Evolutionary conservation across 805 yeast species (phyloP), one percentile per base, ranked within the genome.

Genomic region (Starmerella kuoi): DNA sequence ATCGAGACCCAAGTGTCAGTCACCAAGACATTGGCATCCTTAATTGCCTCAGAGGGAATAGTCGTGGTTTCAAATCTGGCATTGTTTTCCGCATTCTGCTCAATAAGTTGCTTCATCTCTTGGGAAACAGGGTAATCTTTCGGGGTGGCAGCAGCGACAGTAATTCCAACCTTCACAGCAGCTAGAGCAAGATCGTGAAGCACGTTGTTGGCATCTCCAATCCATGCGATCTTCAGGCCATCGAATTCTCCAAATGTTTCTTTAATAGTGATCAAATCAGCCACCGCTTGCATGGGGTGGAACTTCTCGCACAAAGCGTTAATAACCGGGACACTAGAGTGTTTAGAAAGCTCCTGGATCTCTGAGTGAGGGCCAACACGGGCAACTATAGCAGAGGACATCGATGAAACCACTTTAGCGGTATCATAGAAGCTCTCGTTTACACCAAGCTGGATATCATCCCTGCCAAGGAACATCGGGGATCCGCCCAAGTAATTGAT

Each of bases 341-440:
- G 76, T 55, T 79, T 65, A 40, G 86, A 77, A 40, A 91, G 68
- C 42, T 78, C 79, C 55, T 71, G 73, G 51, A 91, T 87, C 46
- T 88, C 95, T 20, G 74, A 68, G 57, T 91, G 95, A 22, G 74
- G 66, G 50, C 84, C 78, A 17, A 91, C 98, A 57, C 98, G 77
- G n/a, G 97, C 98, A 65, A 91, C 87, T 5, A 91, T 76, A 49
- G 94, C 80, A n/a, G 95, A 79, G 1, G 93, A 83, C 98, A 91
- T 91, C 2, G 96, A 86, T 12, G 94, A 81, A 4, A 91, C 73
- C 27, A 91, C 94, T 51, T 74, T 77, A 15, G 95, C 72, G 2
- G 96, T 81, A 61, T 91, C 98, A 55, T 81, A 80, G 45, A 85
- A 64, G 0, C 91, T 72, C 67, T 91, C 98, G 58, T 91, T 91